Conservation (phyloP, 352 stramenopile genomes). For the Phytophthora sojae region DNA sequence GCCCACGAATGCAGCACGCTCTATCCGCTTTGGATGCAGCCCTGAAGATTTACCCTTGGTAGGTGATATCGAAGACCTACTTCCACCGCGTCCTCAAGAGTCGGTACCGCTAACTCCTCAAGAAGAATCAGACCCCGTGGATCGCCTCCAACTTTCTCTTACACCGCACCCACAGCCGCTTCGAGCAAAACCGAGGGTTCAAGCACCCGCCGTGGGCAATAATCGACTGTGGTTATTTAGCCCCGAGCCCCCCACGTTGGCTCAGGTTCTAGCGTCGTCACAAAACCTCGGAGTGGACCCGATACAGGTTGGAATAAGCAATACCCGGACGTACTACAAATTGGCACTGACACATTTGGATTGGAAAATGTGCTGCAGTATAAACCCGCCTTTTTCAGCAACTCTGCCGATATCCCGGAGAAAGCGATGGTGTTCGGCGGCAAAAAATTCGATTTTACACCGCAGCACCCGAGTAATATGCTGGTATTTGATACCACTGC, state of each 20-base stretch:
- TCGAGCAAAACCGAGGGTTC: conserved; percentile 16
- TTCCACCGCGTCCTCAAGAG: conserved; percentile 55
- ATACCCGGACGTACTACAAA: not conserved
- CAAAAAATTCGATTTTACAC: conserved; percentile 69
- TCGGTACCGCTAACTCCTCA: conserved; percentile 22
- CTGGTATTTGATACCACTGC: conserved; percentile 54
- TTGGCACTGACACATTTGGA: not conserved
- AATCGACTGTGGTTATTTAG: conserved; percentile 61
- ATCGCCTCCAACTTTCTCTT: conserved; percentile 48
- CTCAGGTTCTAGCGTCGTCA: conserved; percentile 57
- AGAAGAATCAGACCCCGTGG: conserved; percentile 63
- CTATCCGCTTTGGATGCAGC: conserved; percentile 24
- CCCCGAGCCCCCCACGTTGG: conserved; percentile 46
- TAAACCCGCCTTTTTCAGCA: conserved; percentile 63
- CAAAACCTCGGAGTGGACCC: conserved; percentile 46
- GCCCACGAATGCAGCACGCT: conserved; percentile 21
- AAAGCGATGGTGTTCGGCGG: conserved; percentile 82
- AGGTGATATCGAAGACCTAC: conserved; percentile 69
- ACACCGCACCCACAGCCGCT: conserved; percentile 54
- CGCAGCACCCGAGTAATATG: conserved; percentile 44
- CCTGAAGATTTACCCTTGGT: conserved; percentile 52
- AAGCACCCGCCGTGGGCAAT: conserved; percentile 17
- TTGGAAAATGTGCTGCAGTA: conserved; percentile 42
- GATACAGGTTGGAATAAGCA: conserved; percentile 44
- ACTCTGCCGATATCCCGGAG: conserved; percentile 62